Percentiles rank a stretch among this genome's conserved stretches.
phyloP scores from a whole-genome alignment of 352 stramenopile species.

The Halophytophthora batemanensis region DNA sequence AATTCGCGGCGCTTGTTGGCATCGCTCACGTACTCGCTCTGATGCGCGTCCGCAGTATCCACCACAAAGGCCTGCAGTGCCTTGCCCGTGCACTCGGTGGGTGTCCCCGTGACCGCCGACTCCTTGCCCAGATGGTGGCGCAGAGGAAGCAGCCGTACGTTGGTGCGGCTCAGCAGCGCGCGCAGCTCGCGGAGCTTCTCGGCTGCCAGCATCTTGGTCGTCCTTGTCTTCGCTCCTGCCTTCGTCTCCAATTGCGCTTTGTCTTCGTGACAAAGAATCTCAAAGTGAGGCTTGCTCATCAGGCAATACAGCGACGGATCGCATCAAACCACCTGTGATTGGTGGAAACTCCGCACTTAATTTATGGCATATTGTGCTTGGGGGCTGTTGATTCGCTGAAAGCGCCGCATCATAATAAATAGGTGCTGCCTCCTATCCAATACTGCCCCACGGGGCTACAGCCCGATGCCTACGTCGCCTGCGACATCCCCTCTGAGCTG shows the following conservation, averaged over 20 bases:
- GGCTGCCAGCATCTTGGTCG: constrained; percentile 29
- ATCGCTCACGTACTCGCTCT: constrained; percentile 97
- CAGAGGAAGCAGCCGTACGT: constrained; percentile 63
- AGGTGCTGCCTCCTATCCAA: constrained; percentile 21
- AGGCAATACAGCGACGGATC: constrained; percentile 1
- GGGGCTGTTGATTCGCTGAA: no score
- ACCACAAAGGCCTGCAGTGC: constrained; percentile 91
- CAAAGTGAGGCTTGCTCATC: constrained; percentile 8
- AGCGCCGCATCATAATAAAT: constrained; percentile 44
- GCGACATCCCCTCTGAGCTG: not conserved
- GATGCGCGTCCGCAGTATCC: constrained; percentile 96
- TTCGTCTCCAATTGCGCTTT: no score
- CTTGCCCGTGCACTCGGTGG: constrained; percentile 34
- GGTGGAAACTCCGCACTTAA: no score
- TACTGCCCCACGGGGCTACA: constrained; percentile 16
- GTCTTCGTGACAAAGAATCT: constrained; percentile 1
- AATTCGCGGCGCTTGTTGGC: constrained; percentile 95
- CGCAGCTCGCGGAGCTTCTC: constrained; percentile 70
- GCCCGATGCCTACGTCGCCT: not conserved
- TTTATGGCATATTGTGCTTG: no score
- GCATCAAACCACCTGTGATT: no score
- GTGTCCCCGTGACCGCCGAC: constrained; percentile 9
- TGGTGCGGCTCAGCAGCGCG: constrained; percentile 54
- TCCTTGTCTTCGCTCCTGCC: no score
- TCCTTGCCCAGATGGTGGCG: constrained; percentile 58